Evolutionary conservation across 805 yeast genomes (phyloP).

Genomic region (Saturnispora kantuleensis): DNA sequence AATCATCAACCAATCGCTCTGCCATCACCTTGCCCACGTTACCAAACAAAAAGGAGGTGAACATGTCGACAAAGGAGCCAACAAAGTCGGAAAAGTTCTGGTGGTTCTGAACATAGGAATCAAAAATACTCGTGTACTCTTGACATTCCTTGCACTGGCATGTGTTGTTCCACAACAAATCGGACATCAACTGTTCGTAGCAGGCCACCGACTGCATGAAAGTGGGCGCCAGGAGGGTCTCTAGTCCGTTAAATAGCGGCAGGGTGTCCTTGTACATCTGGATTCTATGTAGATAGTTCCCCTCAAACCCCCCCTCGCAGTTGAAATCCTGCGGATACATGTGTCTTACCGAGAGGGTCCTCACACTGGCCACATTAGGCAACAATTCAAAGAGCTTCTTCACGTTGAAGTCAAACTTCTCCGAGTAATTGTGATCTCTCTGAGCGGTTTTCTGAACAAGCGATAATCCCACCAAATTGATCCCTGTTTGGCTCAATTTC

Average conservation of each 20-base stretch:
- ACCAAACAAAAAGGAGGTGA: conserved; percentile 48
- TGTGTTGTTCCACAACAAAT: conserved; percentile 62
- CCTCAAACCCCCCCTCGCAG: conserved; percentile 59
- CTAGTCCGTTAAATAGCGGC: conserved; percentile 34
- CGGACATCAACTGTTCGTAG: conserved; percentile 63
- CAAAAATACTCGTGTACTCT: conserved; percentile 39
- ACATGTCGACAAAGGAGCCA: conserved; percentile 47
- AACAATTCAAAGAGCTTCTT: conserved; percentile 32
- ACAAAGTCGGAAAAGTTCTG: conserved; percentile 41
- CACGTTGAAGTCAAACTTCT: conserved; percentile 44
- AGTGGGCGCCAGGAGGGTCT: conserved; percentile 46
- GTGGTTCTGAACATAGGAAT: conserved; percentile 54
- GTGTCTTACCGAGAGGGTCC: conserved; percentile 44
- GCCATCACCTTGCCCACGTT: conserved; percentile 37
- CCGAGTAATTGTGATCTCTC: conserved; percentile 37
- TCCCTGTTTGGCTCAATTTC: conserved; percentile 15
- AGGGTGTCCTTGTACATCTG: conserved; percentile 38
- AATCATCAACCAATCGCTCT: conserved; percentile 22
- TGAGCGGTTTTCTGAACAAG: conserved; percentile 27
- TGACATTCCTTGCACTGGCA: conserved; percentile 54
- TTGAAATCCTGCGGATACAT: conserved; percentile 48
- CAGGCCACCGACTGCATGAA: conserved; percentile 51
- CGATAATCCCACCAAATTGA: conserved; percentile 29
- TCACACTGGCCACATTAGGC: conserved; percentile 27
- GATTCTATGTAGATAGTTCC: conserved; percentile 55